Conservation (phyloP, 192 early-diverging fungal genomes). For the Obelidium mucronatum region DNA sequence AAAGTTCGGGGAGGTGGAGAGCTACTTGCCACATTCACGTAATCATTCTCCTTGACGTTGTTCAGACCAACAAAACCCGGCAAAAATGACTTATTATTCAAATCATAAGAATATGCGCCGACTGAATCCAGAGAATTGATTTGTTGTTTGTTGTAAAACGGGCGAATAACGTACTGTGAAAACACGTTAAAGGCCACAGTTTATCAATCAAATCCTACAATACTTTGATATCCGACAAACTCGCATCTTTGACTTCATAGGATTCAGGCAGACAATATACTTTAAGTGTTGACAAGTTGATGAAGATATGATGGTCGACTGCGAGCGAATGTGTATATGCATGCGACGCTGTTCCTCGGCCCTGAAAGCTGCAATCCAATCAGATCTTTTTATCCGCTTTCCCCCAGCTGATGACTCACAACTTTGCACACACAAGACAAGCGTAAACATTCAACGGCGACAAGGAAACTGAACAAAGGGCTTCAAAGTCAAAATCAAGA, state of each 20-base stretch:
- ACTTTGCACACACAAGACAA: conserved; percentile 96
- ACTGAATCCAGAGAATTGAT: conserved; percentile 73
- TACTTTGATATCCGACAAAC: conserved; percentile 93
- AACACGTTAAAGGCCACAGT: neutral
- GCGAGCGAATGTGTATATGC: conserved; percentile 97
- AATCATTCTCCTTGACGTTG: conserved; percentile 94
- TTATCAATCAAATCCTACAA: neutral
- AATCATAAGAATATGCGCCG: conserved; percentile 71
- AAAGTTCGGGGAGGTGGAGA: too few relatives aligned
- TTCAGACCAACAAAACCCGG: conserved; percentile 95
- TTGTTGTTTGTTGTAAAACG: conserved; percentile 74
- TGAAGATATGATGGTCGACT: conserved; percentile 95
- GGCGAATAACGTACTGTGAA: conserved; percentile 80
- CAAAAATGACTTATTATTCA: conserved; percentile 84
- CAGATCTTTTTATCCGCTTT: too few relatives aligned
- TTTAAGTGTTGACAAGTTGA: conserved; percentile 86
- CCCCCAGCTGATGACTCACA: conserved; percentile 12
- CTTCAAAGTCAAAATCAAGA: conserved; percentile 99
- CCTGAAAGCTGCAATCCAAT: conserved; percentile 54
- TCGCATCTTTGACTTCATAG: conserved; percentile 87
- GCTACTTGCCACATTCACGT: conserved; percentile 79
- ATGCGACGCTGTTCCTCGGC: conserved; percentile 87
- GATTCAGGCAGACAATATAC: conserved; percentile 93
- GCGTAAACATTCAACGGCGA: conserved; percentile 94
- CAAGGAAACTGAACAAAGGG: conserved; percentile 94